Percentiles rank a stretch among this genome's conserved stretches.
Evolutionary conservation across 1,284 basidiomycete genomes (phyloP).

Genomic region (Leccinum fallax): DNA sequence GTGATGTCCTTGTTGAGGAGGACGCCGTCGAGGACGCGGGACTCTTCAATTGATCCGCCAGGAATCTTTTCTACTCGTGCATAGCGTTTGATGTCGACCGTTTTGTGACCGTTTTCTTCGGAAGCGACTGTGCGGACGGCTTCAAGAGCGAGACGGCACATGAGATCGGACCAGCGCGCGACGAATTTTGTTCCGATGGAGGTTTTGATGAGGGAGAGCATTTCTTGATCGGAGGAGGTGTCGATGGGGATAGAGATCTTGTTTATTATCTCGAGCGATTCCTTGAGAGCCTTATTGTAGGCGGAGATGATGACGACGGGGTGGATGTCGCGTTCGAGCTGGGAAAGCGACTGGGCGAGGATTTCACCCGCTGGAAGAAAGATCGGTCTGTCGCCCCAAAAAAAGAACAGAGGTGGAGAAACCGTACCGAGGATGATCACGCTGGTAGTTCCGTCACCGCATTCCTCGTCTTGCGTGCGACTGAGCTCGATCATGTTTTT

Average conservation of each 20-base stretch:
- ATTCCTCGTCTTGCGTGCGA: conserved; percentile 97
- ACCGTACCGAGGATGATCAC: conserved; percentile 90
- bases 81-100: conserved; percentile 98
- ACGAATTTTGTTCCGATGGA: conserved; percentile 99
- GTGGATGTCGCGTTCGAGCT: conserved; percentile 96
- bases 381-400: not conserved
- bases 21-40: conserved; percentile 85
- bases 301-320: conserved; percentile 99
- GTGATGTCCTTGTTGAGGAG: conserved; percentile 99
- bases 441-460: conserved; percentile 96
- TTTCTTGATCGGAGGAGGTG: conserved; percentile 83
- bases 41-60: conserved; percentile 96
- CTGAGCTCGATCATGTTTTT: conserved; percentile 99
- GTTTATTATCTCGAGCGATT: conserved; percentile 88
- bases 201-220: conserved; percentile 97
- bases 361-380: conserved; percentile 86
- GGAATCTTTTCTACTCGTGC: conserved; percentile 97
- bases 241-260: conserved; percentile 91
- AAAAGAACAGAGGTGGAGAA: not conserved
- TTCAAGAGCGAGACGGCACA: conserved; percentile 94
- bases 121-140: conserved; percentile 84
- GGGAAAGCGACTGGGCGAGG: conserved; percentile 90
- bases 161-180: conserved; percentile 94
- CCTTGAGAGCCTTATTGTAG: conserved; percentile 93
- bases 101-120: conserved; percentile 71